These are phyloP conservation scores for Suhomyces atakaporum DNA, from an alignment of 1,139 yeast species.

Conservation along the genomic window DNA sequence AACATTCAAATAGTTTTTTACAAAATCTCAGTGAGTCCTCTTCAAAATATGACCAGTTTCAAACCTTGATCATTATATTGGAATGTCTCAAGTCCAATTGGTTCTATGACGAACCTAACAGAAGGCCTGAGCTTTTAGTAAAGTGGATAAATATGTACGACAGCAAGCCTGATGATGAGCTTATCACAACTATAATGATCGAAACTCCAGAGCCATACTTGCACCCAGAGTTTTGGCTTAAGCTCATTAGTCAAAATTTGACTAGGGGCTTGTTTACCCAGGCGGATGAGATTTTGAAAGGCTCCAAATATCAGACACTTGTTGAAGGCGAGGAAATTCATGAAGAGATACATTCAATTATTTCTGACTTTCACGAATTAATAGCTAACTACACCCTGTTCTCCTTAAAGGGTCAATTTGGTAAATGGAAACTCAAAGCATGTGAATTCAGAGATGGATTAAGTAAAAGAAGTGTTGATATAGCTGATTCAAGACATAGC, in stretches of 20 bases:
- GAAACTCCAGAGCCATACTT: slow-evolving; percentile 48
- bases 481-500: slow-evolving; percentile 22
- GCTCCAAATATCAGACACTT: slow-evolving; percentile 40
- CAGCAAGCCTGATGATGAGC: slow-evolving; percentile 54
- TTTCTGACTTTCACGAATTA: slow-evolving; percentile 49
- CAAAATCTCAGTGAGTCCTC: slow-evolving; percentile 17
- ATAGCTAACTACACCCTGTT: slow-evolving; percentile 44
- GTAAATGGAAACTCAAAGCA: slow-evolving; percentile 52
- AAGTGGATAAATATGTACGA: slow-evolving; percentile 72
- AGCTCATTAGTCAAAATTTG: slow-evolving; percentile 55
- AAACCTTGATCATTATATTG: slow-evolving; percentile 51
- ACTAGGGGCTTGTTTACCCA: slow-evolving; percentile 64
- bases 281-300: slow-evolving; percentile 50
- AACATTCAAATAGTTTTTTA: slow-evolving; percentile 24
- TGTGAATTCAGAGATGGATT: slow-evolving; percentile 50
- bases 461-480: slow-evolving; percentile 22
- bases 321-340: slow-evolving; percentile 19
- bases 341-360: slow-evolving; percentile 37
- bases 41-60: slow-evolving; percentile 19
- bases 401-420: slow-evolving; percentile 44
- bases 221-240: slow-evolving; percentile 65
- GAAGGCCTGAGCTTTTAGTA: slow-evolving; percentile 48
- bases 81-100: slow-evolving; percentile 58
- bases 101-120: slow-evolving; percentile 45
- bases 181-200: slow-evolving; percentile 48